Evolutionary conservation across 1,284 basidiomycete species (phyloP).

Genomic region (Trametes versicolor): DNA sequence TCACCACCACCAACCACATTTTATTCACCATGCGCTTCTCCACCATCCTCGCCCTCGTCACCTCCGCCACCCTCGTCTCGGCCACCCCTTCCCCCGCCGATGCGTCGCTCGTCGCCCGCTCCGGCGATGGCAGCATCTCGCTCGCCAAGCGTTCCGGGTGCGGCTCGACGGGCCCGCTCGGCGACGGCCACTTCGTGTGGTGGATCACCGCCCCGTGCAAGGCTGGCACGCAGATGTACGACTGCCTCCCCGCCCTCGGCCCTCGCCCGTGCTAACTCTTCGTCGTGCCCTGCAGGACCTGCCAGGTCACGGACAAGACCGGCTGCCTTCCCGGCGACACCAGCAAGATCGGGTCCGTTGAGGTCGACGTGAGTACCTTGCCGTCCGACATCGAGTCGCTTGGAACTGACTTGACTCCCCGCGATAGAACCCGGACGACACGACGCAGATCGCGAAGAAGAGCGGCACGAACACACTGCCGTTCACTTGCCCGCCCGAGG

Average conservation of each 20-base stretch:
- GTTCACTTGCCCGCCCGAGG: slow-evolving; percentile 12
- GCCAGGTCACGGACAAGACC: slow-evolving; percentile 19
- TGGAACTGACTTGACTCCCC: too few relatives aligned
- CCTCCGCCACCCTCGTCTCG: slow-evolving; percentile 12
- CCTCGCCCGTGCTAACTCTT: background rate
- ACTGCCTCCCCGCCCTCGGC: background rate
- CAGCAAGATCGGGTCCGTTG: slow-evolving; percentile 21
- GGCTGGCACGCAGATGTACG: slow-evolving; percentile 9
- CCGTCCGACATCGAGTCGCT: background rate
- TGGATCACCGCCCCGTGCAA: slow-evolving; percentile 17
- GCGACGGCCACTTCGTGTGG: slow-evolving; percentile 21
- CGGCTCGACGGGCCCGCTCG: slow-evolving; percentile 20
- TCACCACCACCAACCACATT: background rate
- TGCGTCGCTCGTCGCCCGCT: slow-evolving; percentile 7
- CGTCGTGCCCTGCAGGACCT: slow-evolving; percentile 1
- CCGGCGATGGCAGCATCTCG: slow-evolving; percentile 12
- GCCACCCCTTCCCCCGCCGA: slow-evolving; percentile 7
- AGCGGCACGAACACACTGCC: slow-evolving; percentile 16
- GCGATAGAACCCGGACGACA: slow-evolving; percentile 16
- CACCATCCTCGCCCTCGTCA: slow-evolving; percentile 12
- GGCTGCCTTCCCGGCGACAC: slow-evolving; percentile 20
- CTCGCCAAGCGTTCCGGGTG: slow-evolving; percentile 17
- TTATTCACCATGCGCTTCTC: slow-evolving; percentile 16
- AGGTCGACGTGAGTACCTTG: slow-evolving; percentile 10
- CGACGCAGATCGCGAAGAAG: slow-evolving; percentile 10